Evolutionary conservation across 164 flowering plant genomes (phyloP), one percentile per base, ranked within the genome.

Genomic region (Euptelea pleiosperma): DNA sequence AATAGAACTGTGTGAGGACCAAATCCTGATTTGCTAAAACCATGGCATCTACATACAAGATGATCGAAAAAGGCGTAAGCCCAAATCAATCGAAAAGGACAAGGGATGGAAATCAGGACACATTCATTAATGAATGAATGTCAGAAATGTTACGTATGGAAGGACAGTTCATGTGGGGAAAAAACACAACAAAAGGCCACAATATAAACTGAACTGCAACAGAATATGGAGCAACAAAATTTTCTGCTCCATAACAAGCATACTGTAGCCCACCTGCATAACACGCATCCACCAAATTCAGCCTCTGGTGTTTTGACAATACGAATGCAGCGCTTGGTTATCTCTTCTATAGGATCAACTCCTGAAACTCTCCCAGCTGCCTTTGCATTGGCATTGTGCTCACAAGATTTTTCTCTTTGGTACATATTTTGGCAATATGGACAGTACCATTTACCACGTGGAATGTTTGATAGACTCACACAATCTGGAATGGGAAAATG

Each of bases 321-420:
- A 12, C 98, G 89, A 55, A 82, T 85, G 80, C 93, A 84, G 35
- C 95, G 68, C 46, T 64, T 70, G 5, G 76, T 63, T 63, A 85
- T 82, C 60, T 86, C 76, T 57, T 79, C 87, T 14, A 88, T 65
- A 15, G 92, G 79, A 61, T 88, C 97, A 64, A 78, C 75, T 34
- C 86, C 94, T 8, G 68, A 60, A 52, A 85, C 76, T 62, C 96
- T 77, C 29, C 96, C 96, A 66, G 96, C 96, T 18, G 94, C 97
- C 9, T 75, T 53, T 28, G 97, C 94, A 78, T 90, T 79, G 25
- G 64, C 82, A 72, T 83, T 84, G 16, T 51, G 66, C 62, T 70
- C 90, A 7, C 72, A 86, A 64, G 62, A 65, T 43, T 72, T 83
- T 44, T 82, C 92, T 52, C 61, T 76, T 43, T 80, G 66, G 26